phyloP scores from a whole-genome alignment of 1,284 basidiomycete species.

The Moesziomyces sp. region DNA sequence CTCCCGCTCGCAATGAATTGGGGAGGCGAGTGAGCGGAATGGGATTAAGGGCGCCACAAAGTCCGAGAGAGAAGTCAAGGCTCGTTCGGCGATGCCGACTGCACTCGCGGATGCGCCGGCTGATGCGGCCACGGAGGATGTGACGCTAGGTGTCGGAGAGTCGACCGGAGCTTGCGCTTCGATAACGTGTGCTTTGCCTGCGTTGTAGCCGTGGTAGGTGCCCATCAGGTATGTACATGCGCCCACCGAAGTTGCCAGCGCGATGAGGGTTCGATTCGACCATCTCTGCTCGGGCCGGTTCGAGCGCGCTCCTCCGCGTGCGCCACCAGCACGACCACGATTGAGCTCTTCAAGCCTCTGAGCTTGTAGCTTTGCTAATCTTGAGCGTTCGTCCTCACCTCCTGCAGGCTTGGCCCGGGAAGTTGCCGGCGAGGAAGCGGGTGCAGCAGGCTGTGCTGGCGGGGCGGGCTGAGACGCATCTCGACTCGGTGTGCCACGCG shows the following conservation, averaged over 20 bases:
- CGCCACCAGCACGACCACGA: conserved; percentile 5
- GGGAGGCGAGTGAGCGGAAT: background rate
- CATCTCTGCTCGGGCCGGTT: conserved; percentile 38
- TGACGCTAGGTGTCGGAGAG: background rate
- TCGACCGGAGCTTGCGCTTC: conserved; percentile 1
- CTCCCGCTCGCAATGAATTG: conserved; percentile 20
- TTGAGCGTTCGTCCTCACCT: conserved; percentile 9
- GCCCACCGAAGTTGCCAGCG: conserved; percentile 41
- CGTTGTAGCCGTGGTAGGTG: conserved; percentile 41
- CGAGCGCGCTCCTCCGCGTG: conserved; percentile 2
- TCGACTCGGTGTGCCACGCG: background rate
- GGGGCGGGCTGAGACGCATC: conserved; percentile 30
- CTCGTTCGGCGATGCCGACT: background rate
- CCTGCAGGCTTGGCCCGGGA: background rate
- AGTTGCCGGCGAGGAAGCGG: background rate
- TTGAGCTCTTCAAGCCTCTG: conserved; percentile 39
- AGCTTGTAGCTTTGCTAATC: conserved; percentile 30
- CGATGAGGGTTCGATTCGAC: conserved; percentile 48
- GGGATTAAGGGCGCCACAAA: conserved; percentile 7
- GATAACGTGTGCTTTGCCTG: conserved; percentile 23
- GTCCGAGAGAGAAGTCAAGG: background rate
- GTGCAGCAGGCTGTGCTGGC: conserved; percentile 2
- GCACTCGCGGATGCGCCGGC: background rate
- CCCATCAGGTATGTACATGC: conserved; percentile 41
- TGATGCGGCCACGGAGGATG: background rate